Conservation (phyloP, 805 yeast genomes). For the Pichia nanzhaoensis region DNA sequence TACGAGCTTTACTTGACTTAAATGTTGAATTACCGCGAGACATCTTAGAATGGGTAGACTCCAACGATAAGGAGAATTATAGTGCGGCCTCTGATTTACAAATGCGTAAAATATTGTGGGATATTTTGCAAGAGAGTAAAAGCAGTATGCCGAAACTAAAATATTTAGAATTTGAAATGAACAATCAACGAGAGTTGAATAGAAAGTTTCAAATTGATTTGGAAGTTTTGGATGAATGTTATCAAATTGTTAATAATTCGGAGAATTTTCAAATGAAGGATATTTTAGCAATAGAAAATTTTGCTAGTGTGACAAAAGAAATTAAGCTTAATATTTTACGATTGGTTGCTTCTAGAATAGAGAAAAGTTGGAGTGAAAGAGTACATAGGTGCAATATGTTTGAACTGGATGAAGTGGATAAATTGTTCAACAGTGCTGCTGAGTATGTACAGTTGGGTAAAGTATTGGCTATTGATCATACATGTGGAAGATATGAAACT, state of each 20-base stretch:
- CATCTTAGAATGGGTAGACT: slow-evolving; percentile 31
- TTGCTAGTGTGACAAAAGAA: not conserved
- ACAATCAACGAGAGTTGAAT: slow-evolving; percentile 8
- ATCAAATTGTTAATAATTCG: slow-evolving; percentile 1
- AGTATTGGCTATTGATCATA: not conserved
- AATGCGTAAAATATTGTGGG: slow-evolving; percentile 18
- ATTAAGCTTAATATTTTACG: slow-evolving; percentile 9
- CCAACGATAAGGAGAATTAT: not conserved
- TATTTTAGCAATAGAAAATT: slow-evolving; percentile 1
- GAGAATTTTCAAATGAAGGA: slow-evolving; percentile 2
- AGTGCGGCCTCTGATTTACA: slow-evolving; percentile 8
- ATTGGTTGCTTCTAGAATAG: slow-evolving; percentile 18
- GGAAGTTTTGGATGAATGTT: slow-evolving; percentile 6
- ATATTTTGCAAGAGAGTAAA: slow-evolving; percentile 10
- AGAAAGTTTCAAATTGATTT: slow-evolving; percentile 1
- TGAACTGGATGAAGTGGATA: slow-evolving; percentile 24
- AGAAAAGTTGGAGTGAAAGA: slow-evolving; percentile 15
- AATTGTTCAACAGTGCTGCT: slow-evolving; percentile 21
- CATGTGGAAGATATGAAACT: not conserved
- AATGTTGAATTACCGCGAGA: slow-evolving; percentile 33
- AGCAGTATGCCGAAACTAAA: slow-evolving; percentile 11
- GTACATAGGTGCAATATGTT: slow-evolving; percentile 35
- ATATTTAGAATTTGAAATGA: slow-evolving; percentile 15
- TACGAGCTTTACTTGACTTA: slow-evolving; percentile 31
- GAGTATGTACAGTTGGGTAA: slow-evolving; percentile 9